Base-by-base conservation (phyloP, 1,139 yeast species). In the Yamadazyma mexicana region DNA sequence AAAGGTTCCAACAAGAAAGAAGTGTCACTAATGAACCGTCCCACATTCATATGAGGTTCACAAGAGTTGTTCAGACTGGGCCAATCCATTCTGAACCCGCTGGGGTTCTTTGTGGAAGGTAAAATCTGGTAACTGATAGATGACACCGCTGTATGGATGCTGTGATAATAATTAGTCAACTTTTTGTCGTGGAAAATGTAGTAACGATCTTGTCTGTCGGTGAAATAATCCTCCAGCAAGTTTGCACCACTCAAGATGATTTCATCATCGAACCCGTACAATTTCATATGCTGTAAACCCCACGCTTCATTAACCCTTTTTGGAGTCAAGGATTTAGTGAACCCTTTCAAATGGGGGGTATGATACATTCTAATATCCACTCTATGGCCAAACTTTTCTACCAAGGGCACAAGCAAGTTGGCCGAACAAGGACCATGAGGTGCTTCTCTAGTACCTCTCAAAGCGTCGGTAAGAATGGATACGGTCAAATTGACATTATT, bases 261-360 rank as follows among this genome's bases (percentile, higher is more conserved):
- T 56, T 89, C 96, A 53, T 89, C 81, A 59, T 92, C 99, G 55
- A 89, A 82, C 1, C 98, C 98, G 58, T 92, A 92, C 30, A 94
- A 74, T 61, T 92, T 92, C 98, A 92, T 94, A 59, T 92, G 99
- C 62, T 92, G 99, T 39, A 92, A 71, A 0, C 99, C 99, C 65
- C 76, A 77, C 6, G 95, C 92, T 64, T 92, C 99, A 59, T 91
- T 89, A 46, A 91, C 73, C 46, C 98, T 73, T 43, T 77, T 83
- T 0, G 99, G 98, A 3, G 89, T 73, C 36, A 87, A 41, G 15
- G 66, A 54, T 54, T 82, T 81, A 42, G 78, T 74, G 43, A 86
- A 56, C 0, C 96, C 96, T 34, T 76, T 68, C 49, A 87, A 73
- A 48, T 83, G 83, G 0, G 99, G 98, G 0, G 98, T 92, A 51